Evolutionary conservation across 2,329 filamentous ascomycete species (phyloP), one percentile per base, ranked within the genome.

Genomic region (Zymoseptoria passerinii): DNA sequence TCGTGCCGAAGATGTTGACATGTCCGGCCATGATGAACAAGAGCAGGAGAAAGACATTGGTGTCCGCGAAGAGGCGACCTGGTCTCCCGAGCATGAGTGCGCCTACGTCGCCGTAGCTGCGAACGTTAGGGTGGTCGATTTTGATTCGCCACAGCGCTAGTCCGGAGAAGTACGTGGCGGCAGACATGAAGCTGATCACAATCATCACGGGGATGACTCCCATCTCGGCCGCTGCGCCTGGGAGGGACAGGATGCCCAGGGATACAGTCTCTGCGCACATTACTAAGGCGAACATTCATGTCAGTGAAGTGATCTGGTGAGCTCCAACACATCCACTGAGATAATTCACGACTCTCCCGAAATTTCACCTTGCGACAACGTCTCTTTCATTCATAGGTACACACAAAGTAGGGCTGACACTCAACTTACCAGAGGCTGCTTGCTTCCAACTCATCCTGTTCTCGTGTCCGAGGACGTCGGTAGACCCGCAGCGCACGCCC

Each of bases 1-100:
- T 86, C 66, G 89, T 85, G 29, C 80, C 81, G 63, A 88, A 88
- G 0, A 85, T 88, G 61, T 89, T 75, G 54, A 87, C 77, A 72
- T 90, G 88, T n/a, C 85, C 87, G 35, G 81, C 84, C 72, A 87
- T 84, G 65, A 88, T 80, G 73, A 90, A 88, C 57, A 86, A 74
- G 48, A 89, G 76, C 71, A 88, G 83, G 18, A 89, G 72, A 8
- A 81, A 74, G 65, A 87, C 85, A 62, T 81, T 84, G 62, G 76
- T 72, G 23, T 84, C 84, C 50, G 88, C 75, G 29, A 89, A 63
- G 69, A 87, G 83, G 61, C 83, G 81, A 1, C 84, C 85, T 48
- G 81, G 74, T 18, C 73, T 75, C 8, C 87, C 87, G 58, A 78
- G 77, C 53, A 89, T 75, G 52, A 89, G 75, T 50, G 80, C 75